Evolutionary conservation across 1,284 basidiomycete species (phyloP).

Genomic region (Mycena sp.): DNA sequence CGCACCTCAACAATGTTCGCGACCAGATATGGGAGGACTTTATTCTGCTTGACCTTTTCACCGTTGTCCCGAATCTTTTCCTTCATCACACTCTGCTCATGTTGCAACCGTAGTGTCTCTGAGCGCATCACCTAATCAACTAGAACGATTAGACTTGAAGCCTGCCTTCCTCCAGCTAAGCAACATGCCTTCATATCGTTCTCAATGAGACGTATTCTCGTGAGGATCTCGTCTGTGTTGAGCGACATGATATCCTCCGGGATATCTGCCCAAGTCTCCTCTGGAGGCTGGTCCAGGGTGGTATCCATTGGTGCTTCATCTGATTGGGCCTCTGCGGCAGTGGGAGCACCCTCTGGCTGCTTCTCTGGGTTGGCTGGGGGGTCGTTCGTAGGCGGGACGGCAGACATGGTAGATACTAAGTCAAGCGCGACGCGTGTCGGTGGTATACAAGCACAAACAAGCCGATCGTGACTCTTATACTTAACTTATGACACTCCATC

Average conservation of each 20-base stretch:
- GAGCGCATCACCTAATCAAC: conserved; percentile 87
- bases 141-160: background rate
- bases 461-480: background rate
- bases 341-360: conserved; percentile 49
- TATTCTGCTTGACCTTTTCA: conserved; percentile 99
- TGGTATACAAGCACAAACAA: conserved; percentile 2
- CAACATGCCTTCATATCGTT: conserved; percentile 92
- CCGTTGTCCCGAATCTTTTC: conserved; percentile 99
- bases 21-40: conserved; percentile 97
- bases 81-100: conserved; percentile 96
- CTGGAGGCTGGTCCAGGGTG: conserved; percentile 70
- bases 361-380: conserved; percentile 63
- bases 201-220: conserved; percentile 90
- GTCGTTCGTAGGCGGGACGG: conserved; percentile 65
- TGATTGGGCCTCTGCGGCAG: conserved; percentile 45
- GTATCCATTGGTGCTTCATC: conserved; percentile 73
- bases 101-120: conserved; percentile 90
- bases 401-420: conserved; percentile 60
- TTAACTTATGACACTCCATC: background rate
- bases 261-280: conserved; percentile 86
- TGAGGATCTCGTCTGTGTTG: conserved; percentile 85
- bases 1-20: conserved; percentile 95
- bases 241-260: conserved; percentile 81
- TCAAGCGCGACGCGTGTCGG: conserved; percentile 26
- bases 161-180: too few relatives aligned